These are phyloP conservation scores for Dipodascopsis uninucleata DNA, from an alignment of 805 yeast genomes.

Conservation along the genomic window DNA sequence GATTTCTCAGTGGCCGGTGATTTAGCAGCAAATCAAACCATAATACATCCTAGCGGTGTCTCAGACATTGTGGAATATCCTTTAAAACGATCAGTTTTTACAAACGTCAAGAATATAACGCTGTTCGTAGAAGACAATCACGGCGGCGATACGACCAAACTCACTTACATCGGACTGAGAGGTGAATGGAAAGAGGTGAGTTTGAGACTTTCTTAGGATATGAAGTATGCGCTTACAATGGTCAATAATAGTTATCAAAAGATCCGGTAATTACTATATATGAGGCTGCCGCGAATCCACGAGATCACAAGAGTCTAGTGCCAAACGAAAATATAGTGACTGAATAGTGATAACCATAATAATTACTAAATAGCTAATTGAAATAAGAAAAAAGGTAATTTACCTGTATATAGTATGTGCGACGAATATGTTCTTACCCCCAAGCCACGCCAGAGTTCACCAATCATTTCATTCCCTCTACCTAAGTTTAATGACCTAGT, in stretches of 20 bases:
- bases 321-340: constrained; percentile 15
- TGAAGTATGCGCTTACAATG: constrained; percentile 29
- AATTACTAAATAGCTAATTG: too few species aligned
- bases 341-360: too few species aligned
- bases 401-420: too few species aligned
- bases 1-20: constrained; percentile 65
- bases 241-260: constrained; percentile 41
- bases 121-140: constrained; percentile 66
- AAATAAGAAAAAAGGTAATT: too few species aligned
- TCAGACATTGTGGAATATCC: constrained; percentile 73
- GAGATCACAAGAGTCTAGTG: constrained; percentile 62
- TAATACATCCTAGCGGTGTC: constrained; percentile 60
- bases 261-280: constrained; percentile 76
- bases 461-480: too few species aligned
- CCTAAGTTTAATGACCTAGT: too few species aligned
- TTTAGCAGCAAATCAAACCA: constrained; percentile 42
- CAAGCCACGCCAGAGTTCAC: too few species aligned
- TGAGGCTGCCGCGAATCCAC: constrained; percentile 90
- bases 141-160: constrained; percentile 51
- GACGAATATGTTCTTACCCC: too few species aligned
- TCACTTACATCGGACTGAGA: constrained; percentile 73
- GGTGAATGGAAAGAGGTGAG: constrained; percentile 45
- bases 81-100: constrained; percentile 68
- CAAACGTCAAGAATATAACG: constrained; percentile 64
- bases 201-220: constrained; percentile 27